phyloP scores from a whole-genome alignment of 441 rosid species.

The Arabidopsis lyrata region DNA sequence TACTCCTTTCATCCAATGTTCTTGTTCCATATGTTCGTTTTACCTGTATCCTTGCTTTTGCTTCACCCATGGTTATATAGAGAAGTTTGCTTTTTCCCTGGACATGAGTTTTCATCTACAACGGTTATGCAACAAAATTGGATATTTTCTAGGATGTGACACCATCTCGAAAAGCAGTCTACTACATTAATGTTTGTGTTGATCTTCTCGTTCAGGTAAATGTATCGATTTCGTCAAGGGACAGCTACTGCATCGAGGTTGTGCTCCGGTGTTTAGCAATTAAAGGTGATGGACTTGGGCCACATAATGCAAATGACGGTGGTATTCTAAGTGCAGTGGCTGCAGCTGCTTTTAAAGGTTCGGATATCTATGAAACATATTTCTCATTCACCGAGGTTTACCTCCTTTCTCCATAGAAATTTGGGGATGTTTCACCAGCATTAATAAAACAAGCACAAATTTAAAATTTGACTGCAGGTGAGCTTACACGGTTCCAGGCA shows the following conservation, averaged over 20 bases:
- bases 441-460: background rate
- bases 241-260: conserved; percentile 83
- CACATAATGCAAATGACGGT: conserved; percentile 66
- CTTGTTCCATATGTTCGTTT: conserved; percentile 19
- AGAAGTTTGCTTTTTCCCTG: background rate
- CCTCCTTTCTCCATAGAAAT: conserved; percentile 22
- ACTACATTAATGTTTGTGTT: conserved; percentile 26
- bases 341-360: conserved; percentile 98
- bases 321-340: conserved; percentile 84
- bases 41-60: background rate
- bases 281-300: conserved; percentile 91
- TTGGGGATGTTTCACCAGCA: conserved; percentile 23
- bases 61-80: conserved; percentile 17
- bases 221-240: conserved; percentile 77
- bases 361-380: conserved; percentile 35
- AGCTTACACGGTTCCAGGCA: conserved; percentile 86
- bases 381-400: conserved; percentile 31
- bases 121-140: conserved; percentile 16
- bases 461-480: conserved; percentile 62
- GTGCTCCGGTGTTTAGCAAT: conserved; percentile 91
- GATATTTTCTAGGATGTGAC: conserved; percentile 13
- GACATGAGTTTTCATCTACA: conserved; percentile 21
- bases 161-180: conserved; percentile 22
- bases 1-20: conserved; percentile 39
- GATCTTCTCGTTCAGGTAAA: conserved; percentile 64